These are phyloP conservation scores for Durotheca rogersii DNA, from an alignment of 495 filamentous ascomycete species.

Conservation along the genomic window DNA sequence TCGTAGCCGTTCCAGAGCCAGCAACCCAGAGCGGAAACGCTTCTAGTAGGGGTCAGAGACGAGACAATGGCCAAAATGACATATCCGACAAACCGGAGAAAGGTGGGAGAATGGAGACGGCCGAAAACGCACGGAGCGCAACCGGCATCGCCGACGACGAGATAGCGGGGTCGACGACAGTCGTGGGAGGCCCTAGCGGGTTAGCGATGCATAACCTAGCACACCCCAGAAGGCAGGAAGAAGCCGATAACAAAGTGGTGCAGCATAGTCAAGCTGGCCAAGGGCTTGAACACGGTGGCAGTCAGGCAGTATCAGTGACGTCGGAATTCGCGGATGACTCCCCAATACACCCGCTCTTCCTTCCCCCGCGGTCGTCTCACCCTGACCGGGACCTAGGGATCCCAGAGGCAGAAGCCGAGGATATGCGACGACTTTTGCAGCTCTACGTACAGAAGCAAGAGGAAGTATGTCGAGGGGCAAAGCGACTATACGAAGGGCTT, in stretches of 20 bases:
- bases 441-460: constrained; percentile 94
- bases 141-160: constrained; percentile 7
- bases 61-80: constrained; percentile 1
- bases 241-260: constrained; percentile 45
- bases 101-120: not conserved
- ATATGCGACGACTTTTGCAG: constrained; percentile 78
- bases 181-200: not conserved
- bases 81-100: constrained; percentile 29
- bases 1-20: constrained; percentile 1
- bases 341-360: constrained; percentile 81
- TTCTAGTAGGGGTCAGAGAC: constrained; percentile 3
- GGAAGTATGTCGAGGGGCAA: constrained; percentile 80
- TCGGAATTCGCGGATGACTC: constrained; percentile 51
- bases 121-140: constrained; percentile 1
- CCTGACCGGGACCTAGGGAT: constrained; percentile 80
- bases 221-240: constrained; percentile 67
- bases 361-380: constrained; percentile 65
- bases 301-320: constrained; percentile 45
- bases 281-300: constrained; percentile 19
- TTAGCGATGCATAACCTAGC: constrained; percentile 29
- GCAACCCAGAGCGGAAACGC: constrained; percentile 2
- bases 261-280: constrained; percentile 15
- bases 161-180: constrained; percentile 2
- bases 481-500: constrained; percentile 72
- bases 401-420: constrained; percentile 78